phyloP scores from a whole-genome alignment of 2,329 filamentous ascomycete genomes.

The Neocatenulostroma microsporum region DNA sequence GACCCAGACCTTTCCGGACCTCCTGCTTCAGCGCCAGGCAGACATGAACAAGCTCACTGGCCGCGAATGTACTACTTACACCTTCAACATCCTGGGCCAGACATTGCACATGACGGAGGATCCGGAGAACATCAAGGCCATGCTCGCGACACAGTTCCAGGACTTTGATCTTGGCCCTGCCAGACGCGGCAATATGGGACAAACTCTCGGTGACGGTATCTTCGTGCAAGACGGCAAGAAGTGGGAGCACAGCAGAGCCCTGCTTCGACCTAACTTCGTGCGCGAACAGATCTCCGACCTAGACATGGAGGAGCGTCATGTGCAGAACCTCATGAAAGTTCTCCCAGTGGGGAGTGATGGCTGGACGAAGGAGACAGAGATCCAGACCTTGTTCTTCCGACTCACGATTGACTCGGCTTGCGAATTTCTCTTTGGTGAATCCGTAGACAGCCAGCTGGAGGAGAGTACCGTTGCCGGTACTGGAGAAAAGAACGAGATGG shows the following conservation, averaged over 20 bases:
- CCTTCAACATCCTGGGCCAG: slow-evolving; percentile 11
- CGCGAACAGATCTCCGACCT: slow-evolving; percentile 33
- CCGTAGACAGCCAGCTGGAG: slow-evolving; percentile 30
- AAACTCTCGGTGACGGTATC: slow-evolving; percentile 27
- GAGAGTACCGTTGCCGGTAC: slow-evolving; percentile 14
- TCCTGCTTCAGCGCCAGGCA: slow-evolving; percentile 20
- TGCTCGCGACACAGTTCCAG: slow-evolving; percentile 26
- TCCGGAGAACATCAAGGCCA: slow-evolving; percentile 30
- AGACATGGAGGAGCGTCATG: slow-evolving; percentile 29
- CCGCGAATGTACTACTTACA: slow-evolving; percentile 23
- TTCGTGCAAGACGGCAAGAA: slow-evolving; percentile 29
- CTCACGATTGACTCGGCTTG: slow-evolving; percentile 44
- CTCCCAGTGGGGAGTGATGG: slow-evolving; percentile 21
- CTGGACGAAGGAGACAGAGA: slow-evolving; percentile 26
- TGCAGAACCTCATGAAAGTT: slow-evolving; percentile 28
- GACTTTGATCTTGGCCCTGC: slow-evolving; percentile 26
- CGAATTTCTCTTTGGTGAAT: slow-evolving; percentile 42
- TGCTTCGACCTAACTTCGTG: slow-evolving; percentile 33
- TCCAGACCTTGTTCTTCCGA: slow-evolving; percentile 40
- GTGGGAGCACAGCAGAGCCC: slow-evolving; percentile 31
- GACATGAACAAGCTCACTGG: slow-evolving; percentile 19
- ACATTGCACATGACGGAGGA: slow-evolving; percentile 12
- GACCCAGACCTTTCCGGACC: slow-evolving; percentile 22
- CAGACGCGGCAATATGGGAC: slow-evolving; percentile 23
- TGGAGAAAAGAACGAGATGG: slow-evolving; percentile 22